These are phyloP conservation scores for Chlamydomonas schloesseri DNA, from an alignment of 139 green algal genomes.

Conservation along the genomic window DNA sequence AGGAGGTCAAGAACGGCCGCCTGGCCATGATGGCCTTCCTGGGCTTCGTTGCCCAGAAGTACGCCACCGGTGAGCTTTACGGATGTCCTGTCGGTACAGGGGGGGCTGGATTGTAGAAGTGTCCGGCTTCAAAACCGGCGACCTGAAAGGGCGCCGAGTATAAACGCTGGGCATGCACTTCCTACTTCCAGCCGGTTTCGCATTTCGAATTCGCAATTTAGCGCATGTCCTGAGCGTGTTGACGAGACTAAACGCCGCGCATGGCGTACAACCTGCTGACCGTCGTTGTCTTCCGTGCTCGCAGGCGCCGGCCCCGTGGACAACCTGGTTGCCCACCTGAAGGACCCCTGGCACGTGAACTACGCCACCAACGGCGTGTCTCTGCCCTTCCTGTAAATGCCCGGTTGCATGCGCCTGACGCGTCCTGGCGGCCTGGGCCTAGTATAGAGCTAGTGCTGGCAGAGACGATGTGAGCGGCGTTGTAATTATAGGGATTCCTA, in stretches of 20 bases:
- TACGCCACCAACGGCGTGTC: slow-evolving; percentile 76
- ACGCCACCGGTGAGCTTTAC: slow-evolving; percentile 65
- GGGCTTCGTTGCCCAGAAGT: slow-evolving; percentile 77
- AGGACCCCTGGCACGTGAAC: slow-evolving; percentile 61
- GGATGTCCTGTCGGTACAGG: too few species aligned
- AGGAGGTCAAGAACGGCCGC: slow-evolving; percentile 84
- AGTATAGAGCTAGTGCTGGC: too few species aligned
- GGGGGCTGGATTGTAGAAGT: too few species aligned
- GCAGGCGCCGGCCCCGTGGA: slow-evolving; percentile 78
- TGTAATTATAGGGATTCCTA: too few species aligned
- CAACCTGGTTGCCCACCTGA: slow-evolving; percentile 79
- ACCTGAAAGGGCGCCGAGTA: too few species aligned
- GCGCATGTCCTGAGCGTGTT: too few species aligned
- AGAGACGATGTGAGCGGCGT: neutral
- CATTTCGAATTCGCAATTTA: too few species aligned
- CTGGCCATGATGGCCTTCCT: slow-evolving; percentile 78
- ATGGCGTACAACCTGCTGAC: neutral
- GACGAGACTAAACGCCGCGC: too few species aligned
- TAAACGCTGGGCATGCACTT: too few species aligned
- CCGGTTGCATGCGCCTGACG: too few species aligned
- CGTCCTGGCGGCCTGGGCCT: neutral
- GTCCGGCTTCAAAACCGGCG: too few species aligned
- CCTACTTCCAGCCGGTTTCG: too few species aligned
- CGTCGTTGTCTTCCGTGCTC: neutral
- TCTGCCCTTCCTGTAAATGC: slow-evolving; percentile 46